Conservation (phyloP, 768 basidiomycete species). For the Pholiota conissans region DNA sequence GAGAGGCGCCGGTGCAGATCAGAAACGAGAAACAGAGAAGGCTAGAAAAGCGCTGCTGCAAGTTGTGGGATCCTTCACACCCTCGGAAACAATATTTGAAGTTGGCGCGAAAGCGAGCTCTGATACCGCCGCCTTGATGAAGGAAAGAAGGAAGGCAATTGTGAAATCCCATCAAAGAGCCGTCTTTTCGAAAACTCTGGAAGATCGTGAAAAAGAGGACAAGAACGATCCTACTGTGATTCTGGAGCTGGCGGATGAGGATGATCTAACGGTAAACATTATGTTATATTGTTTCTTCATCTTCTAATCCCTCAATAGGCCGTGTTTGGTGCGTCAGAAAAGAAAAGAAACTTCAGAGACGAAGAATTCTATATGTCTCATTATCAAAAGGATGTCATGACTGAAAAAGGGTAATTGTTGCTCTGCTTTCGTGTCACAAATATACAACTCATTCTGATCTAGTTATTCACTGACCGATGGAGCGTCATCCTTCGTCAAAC, state of each 20-base stretch:
- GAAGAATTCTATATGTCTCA: constrained; percentile 91
- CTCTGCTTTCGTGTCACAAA: not conserved
- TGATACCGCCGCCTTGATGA: constrained; percentile 77
- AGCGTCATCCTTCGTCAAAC: constrained; percentile 81
- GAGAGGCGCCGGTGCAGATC: constrained; percentile 34
- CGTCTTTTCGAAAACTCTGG: constrained; percentile 31
- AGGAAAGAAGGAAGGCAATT: constrained; percentile 79
- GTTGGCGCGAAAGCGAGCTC: constrained; percentile 71
- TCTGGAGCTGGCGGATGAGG: constrained; percentile 77
- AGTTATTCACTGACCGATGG: constrained; percentile 92
- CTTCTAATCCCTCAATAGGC: constrained; percentile 38
- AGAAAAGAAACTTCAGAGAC: constrained; percentile 65
- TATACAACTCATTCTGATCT: not conserved
- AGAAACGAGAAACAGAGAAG: constrained; percentile 45
- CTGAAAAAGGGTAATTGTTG: constrained; percentile 80
- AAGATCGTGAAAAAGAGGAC: constrained; percentile 34
- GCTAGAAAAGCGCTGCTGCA: constrained; percentile 67
- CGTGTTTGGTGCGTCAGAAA: constrained; percentile 60
- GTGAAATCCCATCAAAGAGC: constrained; percentile 59
- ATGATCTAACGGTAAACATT: constrained; percentile 64
- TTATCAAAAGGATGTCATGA: constrained; percentile 80
- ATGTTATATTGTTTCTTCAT: not conserved
- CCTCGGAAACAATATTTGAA: constrained; percentile 90
- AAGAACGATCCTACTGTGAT: constrained; percentile 31
- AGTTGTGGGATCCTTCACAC: constrained; percentile 80